Evolutionary conservation across 2,329 filamentous ascomycete species (phyloP), one percentile per base, ranked within the genome.

Genomic region (Massarina eburnea): DNA sequence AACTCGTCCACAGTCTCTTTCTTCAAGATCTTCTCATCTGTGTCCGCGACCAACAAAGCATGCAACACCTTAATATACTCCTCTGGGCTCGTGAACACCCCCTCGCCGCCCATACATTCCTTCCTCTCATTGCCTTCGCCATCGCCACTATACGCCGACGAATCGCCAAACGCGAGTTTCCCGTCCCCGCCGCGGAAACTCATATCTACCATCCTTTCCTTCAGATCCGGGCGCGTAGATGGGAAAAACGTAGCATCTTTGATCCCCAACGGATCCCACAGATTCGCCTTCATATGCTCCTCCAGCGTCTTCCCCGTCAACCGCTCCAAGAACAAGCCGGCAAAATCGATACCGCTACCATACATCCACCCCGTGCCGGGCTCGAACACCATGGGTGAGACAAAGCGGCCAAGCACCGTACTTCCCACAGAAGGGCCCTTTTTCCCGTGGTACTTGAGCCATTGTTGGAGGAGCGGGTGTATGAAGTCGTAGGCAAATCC

Each of bases 211-310:
- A 55, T 41, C 1, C 52, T 43, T 1, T 33, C 52, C 17, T 51
- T 43, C 10, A 68, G 17, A 20, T 65, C 63, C 5, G 59, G 58
- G 2, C 60, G 53, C 8, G 30, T 39, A 1, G 42, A 48, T 0
- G 58, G 80, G 37, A 82, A 69, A 73, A 86, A 82, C 41, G 73
- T 78, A 54, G 83, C 76, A 34, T 80, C 74, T 1, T 72, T 68
- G 39, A 79, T 64, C 0, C 67, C 71, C 2, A 78, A 64, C 1
- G 74, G 75, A 39, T 69, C 58, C 62, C 74, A 71, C 9, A 79
- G 69, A 45, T 76, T 61, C 22, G 78, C 72, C 0, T 82, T 81
- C 1, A 84, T 83, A 50, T 86, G 81, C 48, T 81, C 80, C 1
- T 85, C 62, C 3, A 88, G 64, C 0, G 83, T 78, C 48, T 66